A percentile compares a stretch with the other conserved stretches of the same genome.
Evolutionary conservation across 306 rosid species (phyloP).

Genomic region (Begonia masoniana): DNA sequence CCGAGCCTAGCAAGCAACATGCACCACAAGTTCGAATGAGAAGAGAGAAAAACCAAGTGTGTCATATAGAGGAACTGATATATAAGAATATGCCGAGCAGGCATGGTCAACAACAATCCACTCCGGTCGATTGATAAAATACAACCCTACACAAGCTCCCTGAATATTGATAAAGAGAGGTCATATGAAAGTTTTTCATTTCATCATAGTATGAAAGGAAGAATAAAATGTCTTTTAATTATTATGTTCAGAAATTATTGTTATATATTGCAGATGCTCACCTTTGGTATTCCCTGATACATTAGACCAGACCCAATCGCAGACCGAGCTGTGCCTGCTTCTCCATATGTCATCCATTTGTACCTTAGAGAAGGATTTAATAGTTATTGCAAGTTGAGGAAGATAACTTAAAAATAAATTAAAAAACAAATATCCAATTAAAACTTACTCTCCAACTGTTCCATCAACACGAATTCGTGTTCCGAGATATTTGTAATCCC

Average conservation of each 20-base stretch:
- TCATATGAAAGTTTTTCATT: too few species aligned
- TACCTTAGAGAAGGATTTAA: conserved; percentile 33
- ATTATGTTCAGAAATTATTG: too few species aligned
- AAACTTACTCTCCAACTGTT: conserved; percentile 87
- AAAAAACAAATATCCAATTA: not conserved
- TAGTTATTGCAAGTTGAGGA: conserved; percentile 11
- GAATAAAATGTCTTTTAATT: too few species aligned
- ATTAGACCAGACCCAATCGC: conserved; percentile 88
- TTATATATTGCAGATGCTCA: conserved; percentile 8
- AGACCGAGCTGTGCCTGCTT: conserved; percentile 72
- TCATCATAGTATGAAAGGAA: too few species aligned
- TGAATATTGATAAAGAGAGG: conserved; percentile 7
- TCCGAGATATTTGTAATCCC: conserved; percentile 87
- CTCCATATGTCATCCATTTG: conserved; percentile 99
- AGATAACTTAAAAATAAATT: conserved; percentile 13
- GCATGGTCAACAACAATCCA: conserved; percentile 97
- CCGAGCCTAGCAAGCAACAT: too few species aligned
- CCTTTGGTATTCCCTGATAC: conserved; percentile 68
- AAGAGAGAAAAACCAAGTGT: conserved; percentile 69
- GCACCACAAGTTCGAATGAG: not conserved
- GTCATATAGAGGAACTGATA: conserved; percentile 94
- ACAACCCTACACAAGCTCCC: conserved; percentile 78
- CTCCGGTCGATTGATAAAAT: conserved; percentile 93
- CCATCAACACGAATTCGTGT: conserved; percentile 90
- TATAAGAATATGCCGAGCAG: conserved; percentile 84